A percentile compares a stretch with the other conserved stretches of the same genome.
These are phyloP conservation scores for Saturnispora halmiae DNA, from an alignment of 805 yeast species.

Conservation along the genomic window DNA sequence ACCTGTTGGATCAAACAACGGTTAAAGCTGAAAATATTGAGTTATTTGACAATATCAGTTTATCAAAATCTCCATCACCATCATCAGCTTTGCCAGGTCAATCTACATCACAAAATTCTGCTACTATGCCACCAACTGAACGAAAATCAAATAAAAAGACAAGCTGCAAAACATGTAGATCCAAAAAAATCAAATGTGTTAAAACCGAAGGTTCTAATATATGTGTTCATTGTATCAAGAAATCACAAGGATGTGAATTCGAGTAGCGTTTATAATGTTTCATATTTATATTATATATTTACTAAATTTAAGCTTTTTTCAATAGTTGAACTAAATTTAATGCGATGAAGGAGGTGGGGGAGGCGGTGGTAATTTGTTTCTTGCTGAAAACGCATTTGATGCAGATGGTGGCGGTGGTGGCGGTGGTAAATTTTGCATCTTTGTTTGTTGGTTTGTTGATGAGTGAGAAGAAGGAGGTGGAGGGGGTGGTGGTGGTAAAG, in stretches of 20 bases:
- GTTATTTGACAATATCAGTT: too few species aligned
- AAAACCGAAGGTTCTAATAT: constrained; percentile 20
- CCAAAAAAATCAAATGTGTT: constrained; percentile 29
- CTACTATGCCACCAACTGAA: constrained; percentile 1
- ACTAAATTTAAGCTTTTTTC: too few species aligned
- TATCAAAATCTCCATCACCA: constrained; percentile 1
- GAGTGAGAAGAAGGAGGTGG: constrained; percentile 8
- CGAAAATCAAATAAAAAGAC: constrained; percentile 25
- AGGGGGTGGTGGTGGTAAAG: constrained; percentile 2
- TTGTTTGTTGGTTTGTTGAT: constrained; percentile 7
- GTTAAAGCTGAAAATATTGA: too few species aligned
- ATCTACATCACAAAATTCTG: not conserved
- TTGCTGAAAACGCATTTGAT: not conserved
- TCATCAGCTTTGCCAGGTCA: not conserved
- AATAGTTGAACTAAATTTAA: not conserved
- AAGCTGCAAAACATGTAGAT: constrained; percentile 28
- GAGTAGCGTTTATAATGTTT: constrained; percentile 40
- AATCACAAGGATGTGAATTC: constrained; percentile 35
- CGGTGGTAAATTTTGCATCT: constrained; percentile 10
- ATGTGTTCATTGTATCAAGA: constrained; percentile 26
- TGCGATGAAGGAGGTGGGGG: constrained; percentile 14
- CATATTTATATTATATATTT: not conserved
- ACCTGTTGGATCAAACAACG: too few species aligned
- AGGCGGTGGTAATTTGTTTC: constrained; percentile 1
- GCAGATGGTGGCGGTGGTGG: constrained; percentile 16